Evolutionary conservation across 768 basidiomycete species (phyloP).

Genomic region (Boletellus ananas): DNA sequence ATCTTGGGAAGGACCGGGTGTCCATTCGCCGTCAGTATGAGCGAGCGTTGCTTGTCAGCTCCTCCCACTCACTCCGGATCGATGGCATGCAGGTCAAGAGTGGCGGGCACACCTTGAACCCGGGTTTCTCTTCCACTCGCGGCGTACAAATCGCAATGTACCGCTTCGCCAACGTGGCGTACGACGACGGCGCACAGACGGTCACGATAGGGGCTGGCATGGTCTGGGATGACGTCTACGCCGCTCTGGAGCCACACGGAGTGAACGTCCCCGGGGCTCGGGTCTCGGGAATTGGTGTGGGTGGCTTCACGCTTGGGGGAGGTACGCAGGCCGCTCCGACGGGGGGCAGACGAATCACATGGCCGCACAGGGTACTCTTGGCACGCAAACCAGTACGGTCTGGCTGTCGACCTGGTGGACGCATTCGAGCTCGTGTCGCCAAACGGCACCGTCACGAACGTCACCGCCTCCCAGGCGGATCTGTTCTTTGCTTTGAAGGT

Average conservation of each 20-base stretch:
- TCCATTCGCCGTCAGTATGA: conserved; percentile 49
- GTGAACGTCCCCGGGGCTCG: conserved; percentile 60
- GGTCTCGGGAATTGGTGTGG: conserved; percentile 56
- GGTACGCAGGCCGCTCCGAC: conserved; percentile 28
- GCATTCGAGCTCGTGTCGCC: conserved; percentile 61
- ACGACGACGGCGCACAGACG: conserved; percentile 38
- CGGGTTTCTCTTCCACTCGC: conserved; percentile 54
- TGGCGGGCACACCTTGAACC: conserved; percentile 56
- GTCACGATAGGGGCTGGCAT: conserved; percentile 39
- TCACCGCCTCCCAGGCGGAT: conserved; percentile 36
- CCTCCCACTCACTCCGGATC: neutral
- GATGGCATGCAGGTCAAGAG: conserved; percentile 47
- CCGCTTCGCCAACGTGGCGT: conserved; percentile 43
- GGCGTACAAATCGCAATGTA: conserved; percentile 59
- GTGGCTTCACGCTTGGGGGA: conserved; percentile 57
- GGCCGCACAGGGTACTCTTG: conserved; percentile 53
- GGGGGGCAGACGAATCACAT: conserved; percentile 1
- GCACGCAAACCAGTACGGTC: conserved; percentile 57
- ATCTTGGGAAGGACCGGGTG: conserved; percentile 43
- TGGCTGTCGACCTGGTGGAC: conserved; percentile 52
- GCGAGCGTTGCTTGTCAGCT: neutral
- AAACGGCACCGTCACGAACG: conserved; percentile 40
- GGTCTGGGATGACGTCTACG: conserved; percentile 69
- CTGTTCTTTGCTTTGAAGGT: conserved; percentile 47
- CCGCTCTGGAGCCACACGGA: conserved; percentile 43